Conservation (phyloP, 2,329 filamentous ascomycete genomes). For the Trichoderma sp. region DNA sequence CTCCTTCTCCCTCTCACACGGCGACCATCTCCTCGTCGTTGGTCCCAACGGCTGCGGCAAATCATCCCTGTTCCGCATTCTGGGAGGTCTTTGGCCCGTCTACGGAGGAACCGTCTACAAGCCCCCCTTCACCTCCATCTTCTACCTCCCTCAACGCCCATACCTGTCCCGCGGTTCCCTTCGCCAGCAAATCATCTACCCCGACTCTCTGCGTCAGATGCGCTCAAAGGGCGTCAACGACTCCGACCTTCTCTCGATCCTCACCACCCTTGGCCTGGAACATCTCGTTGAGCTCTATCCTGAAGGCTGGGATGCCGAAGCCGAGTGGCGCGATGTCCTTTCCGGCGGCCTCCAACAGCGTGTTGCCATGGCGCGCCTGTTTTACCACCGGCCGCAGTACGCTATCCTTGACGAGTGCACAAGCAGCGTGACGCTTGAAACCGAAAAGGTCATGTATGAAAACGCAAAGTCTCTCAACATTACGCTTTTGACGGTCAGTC, state of each 20-base stretch:
- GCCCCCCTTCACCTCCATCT: conserved; percentile 87
- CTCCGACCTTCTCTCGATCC: conserved; percentile 70
- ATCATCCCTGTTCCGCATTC: conserved; percentile 90
- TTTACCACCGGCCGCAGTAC: conserved; percentile 90
- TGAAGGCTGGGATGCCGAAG: conserved; percentile 85
- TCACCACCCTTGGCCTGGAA: conserved; percentile 78
- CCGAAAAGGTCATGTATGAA: conserved; percentile 95
- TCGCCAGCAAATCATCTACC: conserved; percentile 97
- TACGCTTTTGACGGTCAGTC: conserved; percentile 94
- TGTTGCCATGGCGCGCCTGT: conserved; percentile 91
- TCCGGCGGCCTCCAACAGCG: conserved; percentile 92
- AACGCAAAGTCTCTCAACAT: conserved; percentile 88
- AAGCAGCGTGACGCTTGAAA: conserved; percentile 88
- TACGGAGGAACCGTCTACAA: conserved; percentile 94
- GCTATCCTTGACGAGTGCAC: conserved; percentile 98
- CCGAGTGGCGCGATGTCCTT: conserved; percentile 93
- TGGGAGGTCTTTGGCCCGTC: conserved; percentile 95
- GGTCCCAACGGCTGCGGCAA: conserved; percentile 98
- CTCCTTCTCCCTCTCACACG: conserved; percentile 80
- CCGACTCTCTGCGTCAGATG: conserved; percentile 84
- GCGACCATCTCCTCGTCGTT: conserved; percentile 89
- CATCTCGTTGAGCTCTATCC: conserved; percentile 74
- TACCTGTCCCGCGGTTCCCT: conserved; percentile 89
- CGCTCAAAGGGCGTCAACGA: conserved; percentile 80
- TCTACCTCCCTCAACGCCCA: conserved; percentile 95